These are phyloP conservation scores for Gyrodon lividus DNA, from an alignment of 768 basidiomycete species.

Conservation along the genomic window DNA sequence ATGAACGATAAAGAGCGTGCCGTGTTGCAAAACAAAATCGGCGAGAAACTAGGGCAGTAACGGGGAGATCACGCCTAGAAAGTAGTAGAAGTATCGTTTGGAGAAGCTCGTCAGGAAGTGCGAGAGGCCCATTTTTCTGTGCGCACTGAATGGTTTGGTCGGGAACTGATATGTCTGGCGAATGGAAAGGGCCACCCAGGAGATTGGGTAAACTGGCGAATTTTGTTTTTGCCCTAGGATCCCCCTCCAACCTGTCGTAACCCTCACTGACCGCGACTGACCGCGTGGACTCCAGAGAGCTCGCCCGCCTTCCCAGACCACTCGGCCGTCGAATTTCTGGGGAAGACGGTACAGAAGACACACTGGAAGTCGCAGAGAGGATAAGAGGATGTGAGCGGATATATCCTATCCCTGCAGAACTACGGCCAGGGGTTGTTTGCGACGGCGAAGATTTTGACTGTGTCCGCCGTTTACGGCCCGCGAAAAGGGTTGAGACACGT, in stretches of 20 bases:
- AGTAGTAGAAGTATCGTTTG: conserved; percentile 22
- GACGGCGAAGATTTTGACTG: conserved; percentile 13
- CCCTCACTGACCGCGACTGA: conserved; percentile 12
- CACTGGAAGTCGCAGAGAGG: conserved; percentile 25
- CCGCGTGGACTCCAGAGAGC: conserved; percentile 18
- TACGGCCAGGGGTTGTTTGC: not conserved
- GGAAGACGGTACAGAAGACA: conserved; percentile 21
- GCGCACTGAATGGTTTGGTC: not conserved
- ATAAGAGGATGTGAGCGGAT: conserved; percentile 11
- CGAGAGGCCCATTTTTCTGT: not conserved
- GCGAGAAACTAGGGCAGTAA: conserved; percentile 25
- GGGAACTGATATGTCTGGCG: not conserved
- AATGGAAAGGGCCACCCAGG: conserved; percentile 11
- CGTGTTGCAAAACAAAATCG: conserved; percentile 21
- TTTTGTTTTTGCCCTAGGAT: not conserved
- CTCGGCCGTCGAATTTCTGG: conserved; percentile 34
- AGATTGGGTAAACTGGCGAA: conserved; percentile 22
- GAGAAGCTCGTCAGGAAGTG: conserved; percentile 21
- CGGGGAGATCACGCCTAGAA: conserved; percentile 14
- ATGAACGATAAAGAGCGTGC: conserved; percentile 20
- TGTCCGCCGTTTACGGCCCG: conserved; percentile 22
- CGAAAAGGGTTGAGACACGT: conserved; percentile 30
- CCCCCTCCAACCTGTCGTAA: not conserved
- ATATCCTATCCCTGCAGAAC: conserved; percentile 16
- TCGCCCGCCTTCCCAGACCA: conserved; percentile 31